A percentile compares a stretch with the other conserved stretches of the same genome.
Conservation (phyloP, 164 flowering plant species). For the Piper betle region DNA sequence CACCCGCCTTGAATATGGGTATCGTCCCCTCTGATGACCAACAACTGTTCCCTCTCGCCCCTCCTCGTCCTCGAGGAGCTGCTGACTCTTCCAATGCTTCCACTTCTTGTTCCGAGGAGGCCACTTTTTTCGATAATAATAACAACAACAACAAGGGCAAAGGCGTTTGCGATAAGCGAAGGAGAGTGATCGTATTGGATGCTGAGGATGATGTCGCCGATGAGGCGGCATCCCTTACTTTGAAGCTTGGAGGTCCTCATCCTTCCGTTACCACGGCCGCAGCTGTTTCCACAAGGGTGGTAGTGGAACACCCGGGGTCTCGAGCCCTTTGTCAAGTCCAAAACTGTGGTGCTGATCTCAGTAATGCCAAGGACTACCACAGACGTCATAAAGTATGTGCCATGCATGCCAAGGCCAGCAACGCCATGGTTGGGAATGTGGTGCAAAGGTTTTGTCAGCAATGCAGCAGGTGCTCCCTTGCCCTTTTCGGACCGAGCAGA, state of each 20-base stretch:
- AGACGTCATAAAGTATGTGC: conserved; percentile 56
- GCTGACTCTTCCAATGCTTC: conserved; percentile 16
- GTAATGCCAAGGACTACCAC: conserved; percentile 44
- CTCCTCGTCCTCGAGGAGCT: conserved; percentile 6
- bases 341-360: conserved; percentile 38
- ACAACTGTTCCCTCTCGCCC: conserved; percentile 35
- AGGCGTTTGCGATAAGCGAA: conserved; percentile 45
- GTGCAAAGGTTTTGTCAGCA: conserved; percentile 59
- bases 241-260: conserved; percentile 63
- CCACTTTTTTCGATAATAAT: background rate
- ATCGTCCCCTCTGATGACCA: conserved; percentile 20
- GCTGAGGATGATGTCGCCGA: conserved; percentile 26
- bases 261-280: conserved; percentile 26
- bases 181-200: conserved; percentile 35
- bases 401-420: conserved; percentile 41
- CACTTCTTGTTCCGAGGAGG: conserved; percentile 24
- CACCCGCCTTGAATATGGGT: conserved; percentile 20
- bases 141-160: conserved; percentile 11
- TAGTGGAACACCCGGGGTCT: conserved; percentile 41
- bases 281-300: conserved; percentile 26
- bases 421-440: conserved; percentile 28
- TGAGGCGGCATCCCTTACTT: conserved; percentile 38
- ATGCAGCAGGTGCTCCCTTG: conserved; percentile 38
- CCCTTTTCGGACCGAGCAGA: no score
- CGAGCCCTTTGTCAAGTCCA: conserved; percentile 54